phyloP scores from a whole-genome alignment of 257 asterid genomes.

The Ajuga chamaepitys region DNA sequence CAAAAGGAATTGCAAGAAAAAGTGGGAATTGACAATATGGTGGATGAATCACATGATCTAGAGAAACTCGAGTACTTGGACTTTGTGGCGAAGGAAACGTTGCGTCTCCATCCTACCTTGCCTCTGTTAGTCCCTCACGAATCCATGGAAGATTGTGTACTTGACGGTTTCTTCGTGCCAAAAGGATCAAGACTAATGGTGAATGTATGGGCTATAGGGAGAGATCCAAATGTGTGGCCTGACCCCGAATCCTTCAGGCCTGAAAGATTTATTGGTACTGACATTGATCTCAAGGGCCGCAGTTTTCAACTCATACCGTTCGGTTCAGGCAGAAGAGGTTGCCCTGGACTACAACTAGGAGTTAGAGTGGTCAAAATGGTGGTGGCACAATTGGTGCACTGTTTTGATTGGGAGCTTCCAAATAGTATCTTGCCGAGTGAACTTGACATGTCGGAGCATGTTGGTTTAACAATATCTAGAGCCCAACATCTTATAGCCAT shows the following conservation, averaged over 20 bases:
- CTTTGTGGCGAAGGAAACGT: conserved; percentile 23
- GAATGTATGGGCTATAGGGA: conserved; percentile 26
- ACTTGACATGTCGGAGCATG: conserved; percentile 14
- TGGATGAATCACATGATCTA: conserved; percentile 30
- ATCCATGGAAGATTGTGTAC: conserved; percentile 23
- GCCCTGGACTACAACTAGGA: conserved; percentile 26
- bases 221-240: conserved; percentile 24
- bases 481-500: conserved; percentile 10
- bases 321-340: conserved; percentile 28
- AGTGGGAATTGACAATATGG: conserved; percentile 21
- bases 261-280: conserved; percentile 15
- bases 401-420: conserved; percentile 35
- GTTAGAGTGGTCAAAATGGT: conserved; percentile 14
- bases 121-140: conserved; percentile 29
- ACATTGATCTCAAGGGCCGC: conserved; percentile 16
- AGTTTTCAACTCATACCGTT: conserved; percentile 26
- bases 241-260: conserved; percentile 21
- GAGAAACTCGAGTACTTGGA: conserved; percentile 23
- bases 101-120: conserved; percentile 25
- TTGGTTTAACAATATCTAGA: conserved; percentile 18
- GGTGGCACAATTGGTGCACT: conserved; percentile 31
- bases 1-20: conserved; percentile 20
- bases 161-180: conserved; percentile 22
- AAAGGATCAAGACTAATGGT: conserved; percentile 12
- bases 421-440: conserved; percentile 11